Percentiles rank a stretch among this genome's conserved stretches.
phyloP scores from a whole-genome alignment of 2,329 filamentous ascomycete genomes.

The Penicillium aurantiogriseum region DNA sequence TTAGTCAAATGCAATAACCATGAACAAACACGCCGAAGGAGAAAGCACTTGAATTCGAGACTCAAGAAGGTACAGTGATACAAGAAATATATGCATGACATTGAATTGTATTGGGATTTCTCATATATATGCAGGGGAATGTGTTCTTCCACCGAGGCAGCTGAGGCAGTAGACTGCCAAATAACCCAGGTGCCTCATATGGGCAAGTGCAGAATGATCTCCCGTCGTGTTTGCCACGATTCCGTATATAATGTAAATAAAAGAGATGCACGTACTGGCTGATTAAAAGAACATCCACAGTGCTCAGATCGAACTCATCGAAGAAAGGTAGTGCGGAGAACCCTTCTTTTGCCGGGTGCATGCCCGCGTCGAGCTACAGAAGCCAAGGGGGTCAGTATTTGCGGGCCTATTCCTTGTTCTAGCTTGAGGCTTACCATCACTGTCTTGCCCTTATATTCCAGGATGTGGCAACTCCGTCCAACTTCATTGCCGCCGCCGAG shows the following conservation, averaged over 20 bases:
- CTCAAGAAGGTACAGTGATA: conserved; percentile 8
- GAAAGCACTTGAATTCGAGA: neutral
- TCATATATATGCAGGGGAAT: conserved; percentile 35
- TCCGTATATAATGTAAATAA: neutral
- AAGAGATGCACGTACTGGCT: conserved; percentile 77
- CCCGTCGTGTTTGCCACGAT: neutral
- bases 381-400: conserved; percentile 8
- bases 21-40: neutral
- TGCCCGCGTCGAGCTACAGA: conserved; percentile 84
- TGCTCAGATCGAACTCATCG: conserved; percentile 96
- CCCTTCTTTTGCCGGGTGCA: conserved; percentile 94
- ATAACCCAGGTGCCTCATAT: neutral
- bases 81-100: conserved; percentile 13
- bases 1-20: conserved; percentile 28
- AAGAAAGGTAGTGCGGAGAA: conserved; percentile 93
- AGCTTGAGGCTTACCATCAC: conserved; percentile 72
- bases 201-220: neutral
- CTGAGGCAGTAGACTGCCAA: conserved; percentile 5
- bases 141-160: neutral
- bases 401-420: neutral
- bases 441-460: conserved; percentile 98
- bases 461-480: conserved; percentile 92
- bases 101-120: conserved; percentile 36
- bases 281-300: conserved; percentile 92
- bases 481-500: conserved; percentile 96